These are phyloP conservation scores for Suillus placidus DNA, from an alignment of 768 basidiomycete genomes.

Conservation along the genomic window DNA sequence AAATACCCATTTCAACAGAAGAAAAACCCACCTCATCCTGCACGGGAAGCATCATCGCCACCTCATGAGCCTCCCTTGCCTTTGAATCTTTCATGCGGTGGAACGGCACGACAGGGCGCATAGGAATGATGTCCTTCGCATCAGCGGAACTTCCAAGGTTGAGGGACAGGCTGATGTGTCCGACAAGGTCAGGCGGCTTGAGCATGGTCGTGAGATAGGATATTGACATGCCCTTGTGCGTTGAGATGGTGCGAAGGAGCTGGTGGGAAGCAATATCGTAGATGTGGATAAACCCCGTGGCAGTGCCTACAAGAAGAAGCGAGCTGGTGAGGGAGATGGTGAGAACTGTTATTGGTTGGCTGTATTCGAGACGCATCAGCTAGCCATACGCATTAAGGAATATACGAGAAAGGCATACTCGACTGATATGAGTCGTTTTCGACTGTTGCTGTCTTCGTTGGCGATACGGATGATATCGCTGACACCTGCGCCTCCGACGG, in stretches of 20 bases:
- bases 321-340: constrained; percentile 78
- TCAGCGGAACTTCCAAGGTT: constrained; percentile 37
- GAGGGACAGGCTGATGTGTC: constrained; percentile 66
- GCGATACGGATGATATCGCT: constrained; percentile 73
- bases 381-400: constrained; percentile 1
- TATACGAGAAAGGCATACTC: constrained; percentile 48
- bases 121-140: constrained; percentile 61
- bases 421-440: constrained; percentile 68
- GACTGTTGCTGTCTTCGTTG: constrained; percentile 50
- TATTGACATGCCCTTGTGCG: constrained; percentile 69
- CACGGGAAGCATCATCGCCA: constrained; percentile 60
- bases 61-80: constrained; percentile 69
- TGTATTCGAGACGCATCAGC: constrained; percentile 32
- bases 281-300: constrained; percentile 69
- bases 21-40: constrained; percentile 42
- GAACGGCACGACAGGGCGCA: constrained; percentile 68
- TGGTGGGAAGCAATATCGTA: constrained; percentile 94
- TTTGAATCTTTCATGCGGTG: constrained; percentile 73
- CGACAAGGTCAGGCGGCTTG: constrained; percentile 85
- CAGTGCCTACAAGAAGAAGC: constrained; percentile 81
- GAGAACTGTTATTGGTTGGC: constrained; percentile 73
- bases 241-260: constrained; percentile 75
- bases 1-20: neutral
- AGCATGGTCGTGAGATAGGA: constrained; percentile 77
- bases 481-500: constrained; percentile 73